A percentile compares a stretch with the other conserved stretches of the same genome.
Evolutionary conservation across 169 alveolate species (phyloP).

Genomic region (Cryptosporidium parvum): DNA sequence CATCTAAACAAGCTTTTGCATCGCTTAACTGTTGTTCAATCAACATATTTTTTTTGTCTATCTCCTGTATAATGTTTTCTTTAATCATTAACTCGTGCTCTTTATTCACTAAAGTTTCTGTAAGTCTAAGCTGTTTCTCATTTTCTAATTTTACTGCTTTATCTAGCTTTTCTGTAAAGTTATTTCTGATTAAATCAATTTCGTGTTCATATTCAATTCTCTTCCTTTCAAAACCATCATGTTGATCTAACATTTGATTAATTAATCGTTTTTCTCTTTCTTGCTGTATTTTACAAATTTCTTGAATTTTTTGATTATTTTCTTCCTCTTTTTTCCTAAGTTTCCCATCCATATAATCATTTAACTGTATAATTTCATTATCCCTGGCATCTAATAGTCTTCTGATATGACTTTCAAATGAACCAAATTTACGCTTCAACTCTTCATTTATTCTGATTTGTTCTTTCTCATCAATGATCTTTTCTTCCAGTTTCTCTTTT

Average conservation of each 20-base stretch:
- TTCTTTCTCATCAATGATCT: slow-evolving; percentile 33
- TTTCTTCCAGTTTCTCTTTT: slow-evolving; percentile 22
- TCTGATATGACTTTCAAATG: slow-evolving; percentile 69
- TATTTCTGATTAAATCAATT: slow-evolving; percentile 34
- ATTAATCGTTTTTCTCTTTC: slow-evolving; percentile 48
- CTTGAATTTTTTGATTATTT: slow-evolving; percentile 49
- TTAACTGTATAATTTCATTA: slow-evolving; percentile 67
- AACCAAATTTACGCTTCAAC: slow-evolving; percentile 45
- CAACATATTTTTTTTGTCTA: slow-evolving; percentile 44
- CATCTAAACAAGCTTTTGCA: slow-evolving; percentile 13
- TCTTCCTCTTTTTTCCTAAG: slow-evolving; percentile 69
- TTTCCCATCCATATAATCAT: slow-evolving; percentile 72
- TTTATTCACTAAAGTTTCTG: slow-evolving; percentile 66
- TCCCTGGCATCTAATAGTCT: slow-evolving; percentile 73
- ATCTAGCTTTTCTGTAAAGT: slow-evolving; percentile 49
- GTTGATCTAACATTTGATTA: slow-evolving; percentile 71
- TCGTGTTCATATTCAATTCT: slow-evolving; percentile 69
- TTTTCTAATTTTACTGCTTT: slow-evolving; percentile 46
- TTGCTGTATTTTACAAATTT: slow-evolving; percentile 66
- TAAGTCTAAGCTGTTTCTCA: slow-evolving; percentile 68
- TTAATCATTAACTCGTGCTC: slow-evolving; percentile 65
- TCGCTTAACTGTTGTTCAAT: slow-evolving; percentile 43
- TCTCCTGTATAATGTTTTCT: slow-evolving; percentile 58
- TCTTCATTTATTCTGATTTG: slow-evolving; percentile 46
- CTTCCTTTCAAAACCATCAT: slow-evolving; percentile 73